Evolutionary conservation across 768 basidiomycete genomes (phyloP).

Genomic region (Boletus huronensis): DNA sequence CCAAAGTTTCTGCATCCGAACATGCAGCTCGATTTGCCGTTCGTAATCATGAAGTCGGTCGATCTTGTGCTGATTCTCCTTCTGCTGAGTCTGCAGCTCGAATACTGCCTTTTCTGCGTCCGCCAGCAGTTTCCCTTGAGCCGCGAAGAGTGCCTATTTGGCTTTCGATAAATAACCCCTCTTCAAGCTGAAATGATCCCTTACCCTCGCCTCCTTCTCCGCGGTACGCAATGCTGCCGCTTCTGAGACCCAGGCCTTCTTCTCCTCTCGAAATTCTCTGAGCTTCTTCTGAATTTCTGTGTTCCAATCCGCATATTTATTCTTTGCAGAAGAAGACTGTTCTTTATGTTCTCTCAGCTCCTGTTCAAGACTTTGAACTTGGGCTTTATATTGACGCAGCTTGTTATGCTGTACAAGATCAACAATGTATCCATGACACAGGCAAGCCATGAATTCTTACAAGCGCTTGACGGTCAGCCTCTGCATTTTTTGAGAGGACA

Average conservation of each 20-base stretch:
- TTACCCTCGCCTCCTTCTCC: slow-evolving; percentile 67
- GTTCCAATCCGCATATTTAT: slow-evolving; percentile 83
- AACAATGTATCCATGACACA: slow-evolving; percentile 1
- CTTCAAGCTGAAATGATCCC: neutral
- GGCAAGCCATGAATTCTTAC: slow-evolving; percentile 41
- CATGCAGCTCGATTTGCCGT: slow-evolving; percentile 77
- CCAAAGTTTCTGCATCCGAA: slow-evolving; percentile 77
- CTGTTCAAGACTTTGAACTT: slow-evolving; percentile 61
- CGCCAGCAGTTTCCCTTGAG: slow-evolving; percentile 64
- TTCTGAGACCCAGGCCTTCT: slow-evolving; percentile 71
- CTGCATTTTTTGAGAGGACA: slow-evolving; percentile 68
- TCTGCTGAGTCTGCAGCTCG: slow-evolving; percentile 67
- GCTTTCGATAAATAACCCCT: neutral
- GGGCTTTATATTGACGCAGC: slow-evolving; percentile 68
- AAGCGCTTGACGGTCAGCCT: slow-evolving; percentile 77
- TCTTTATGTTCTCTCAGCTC: slow-evolving; percentile 72
- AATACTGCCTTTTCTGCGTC: slow-evolving; percentile 71
- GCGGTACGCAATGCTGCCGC: slow-evolving; percentile 63
- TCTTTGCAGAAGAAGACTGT: slow-evolving; percentile 68
- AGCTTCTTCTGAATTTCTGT: slow-evolving; percentile 75
- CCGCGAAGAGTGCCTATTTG: slow-evolving; percentile 57
- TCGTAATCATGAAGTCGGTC: slow-evolving; percentile 82
- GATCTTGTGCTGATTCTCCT: slow-evolving; percentile 79
- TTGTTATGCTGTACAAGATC: slow-evolving; percentile 64
- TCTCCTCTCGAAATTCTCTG: slow-evolving; percentile 72